Conservation (phyloP, 345 rosid genomes). For the Cardiospermum halicacabum region DNA sequence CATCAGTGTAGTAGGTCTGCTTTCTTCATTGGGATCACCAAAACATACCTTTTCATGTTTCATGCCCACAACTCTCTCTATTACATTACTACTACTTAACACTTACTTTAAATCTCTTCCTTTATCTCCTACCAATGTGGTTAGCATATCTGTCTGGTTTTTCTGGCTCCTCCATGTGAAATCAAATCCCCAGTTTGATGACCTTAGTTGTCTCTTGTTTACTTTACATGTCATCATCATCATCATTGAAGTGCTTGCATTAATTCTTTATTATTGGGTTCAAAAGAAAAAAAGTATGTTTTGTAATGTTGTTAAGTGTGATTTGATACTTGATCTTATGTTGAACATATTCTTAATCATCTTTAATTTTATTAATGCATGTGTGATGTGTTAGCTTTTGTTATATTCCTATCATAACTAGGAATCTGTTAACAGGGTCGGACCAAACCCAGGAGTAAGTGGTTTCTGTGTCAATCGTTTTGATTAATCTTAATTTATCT, state of each 20-base stretch:
- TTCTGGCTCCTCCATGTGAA: slow-evolving; percentile 2
- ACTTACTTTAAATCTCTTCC: not conserved
- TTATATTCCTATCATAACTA: no score
- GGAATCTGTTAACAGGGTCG: no score
- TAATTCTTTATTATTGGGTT: not conserved
- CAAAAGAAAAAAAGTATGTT: not conserved
- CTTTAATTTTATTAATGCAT: not conserved
- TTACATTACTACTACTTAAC: not conserved
- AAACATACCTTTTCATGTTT: slow-evolving; percentile 28
- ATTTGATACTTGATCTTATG: not conserved
- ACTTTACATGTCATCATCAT: slow-evolving; percentile 13
- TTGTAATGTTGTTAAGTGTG: not conserved
- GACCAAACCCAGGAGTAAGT: no score
- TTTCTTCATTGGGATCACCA: slow-evolving; percentile 39
- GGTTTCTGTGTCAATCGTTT: no score
- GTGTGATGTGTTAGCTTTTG: not conserved
- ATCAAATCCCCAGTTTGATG: slow-evolving; percentile 4
- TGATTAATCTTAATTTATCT: no score
- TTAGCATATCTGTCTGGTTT: not conserved
- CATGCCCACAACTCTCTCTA: slow-evolving; percentile 13
- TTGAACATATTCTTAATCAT: not conserved
- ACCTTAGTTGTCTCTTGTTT: slow-evolving; percentile 1
- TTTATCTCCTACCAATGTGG: slow-evolving; percentile 19
- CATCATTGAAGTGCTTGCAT: not conserved
- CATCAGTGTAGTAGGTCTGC: not conserved